Conservation (phyloP, 1,139 yeast species). For the Saccharomyces pastorianus region DNA sequence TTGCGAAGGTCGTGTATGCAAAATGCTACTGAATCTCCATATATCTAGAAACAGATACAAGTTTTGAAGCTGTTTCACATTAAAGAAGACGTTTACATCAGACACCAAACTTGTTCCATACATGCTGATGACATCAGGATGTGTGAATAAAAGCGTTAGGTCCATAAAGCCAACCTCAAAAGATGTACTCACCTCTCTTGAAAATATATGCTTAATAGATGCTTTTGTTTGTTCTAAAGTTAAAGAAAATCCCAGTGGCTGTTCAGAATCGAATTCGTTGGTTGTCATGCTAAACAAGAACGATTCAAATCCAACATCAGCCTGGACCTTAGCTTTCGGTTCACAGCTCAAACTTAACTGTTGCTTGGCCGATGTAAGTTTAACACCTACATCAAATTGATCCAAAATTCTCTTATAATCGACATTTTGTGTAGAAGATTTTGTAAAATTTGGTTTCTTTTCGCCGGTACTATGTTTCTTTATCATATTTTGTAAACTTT, state of each 20-base stretch:
- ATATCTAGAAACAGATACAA: slow-evolving; percentile 74
- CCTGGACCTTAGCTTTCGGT: slow-evolving; percentile 88
- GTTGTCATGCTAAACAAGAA: slow-evolving; percentile 54
- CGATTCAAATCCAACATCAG: slow-evolving; percentile 66
- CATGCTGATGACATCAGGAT: slow-evolving; percentile 36
- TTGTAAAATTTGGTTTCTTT: not conserved
- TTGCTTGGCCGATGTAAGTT: slow-evolving; percentile 63
- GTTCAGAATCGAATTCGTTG: slow-evolving; percentile 37
- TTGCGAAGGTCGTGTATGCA: slow-evolving; percentile 10
- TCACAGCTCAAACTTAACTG: slow-evolving; percentile 75
- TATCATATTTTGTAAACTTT: slow-evolving; percentile 38
- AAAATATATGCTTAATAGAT: slow-evolving; percentile 80
- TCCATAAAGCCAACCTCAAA: slow-evolving; percentile 47
- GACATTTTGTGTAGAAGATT: slow-evolving; percentile 14
- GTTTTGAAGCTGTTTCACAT: slow-evolving; percentile 81
- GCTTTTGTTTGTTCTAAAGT: slow-evolving; percentile 50
- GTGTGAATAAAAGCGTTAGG: slow-evolving; percentile 36
- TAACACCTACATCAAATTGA: slow-evolving; percentile 55
- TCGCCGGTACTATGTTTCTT: slow-evolving; percentile 15
- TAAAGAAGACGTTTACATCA: slow-evolving; percentile 55
- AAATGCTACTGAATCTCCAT: slow-evolving; percentile 51
- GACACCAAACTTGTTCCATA: slow-evolving; percentile 48
- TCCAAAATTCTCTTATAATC: slow-evolving; percentile 38
- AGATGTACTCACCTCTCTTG: slow-evolving; percentile 81
- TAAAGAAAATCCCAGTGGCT: slow-evolving; percentile 39